Conservation (phyloP, 2,329 filamentous ascomycete genomes). For the Ophiostoma perfectum region DNA sequence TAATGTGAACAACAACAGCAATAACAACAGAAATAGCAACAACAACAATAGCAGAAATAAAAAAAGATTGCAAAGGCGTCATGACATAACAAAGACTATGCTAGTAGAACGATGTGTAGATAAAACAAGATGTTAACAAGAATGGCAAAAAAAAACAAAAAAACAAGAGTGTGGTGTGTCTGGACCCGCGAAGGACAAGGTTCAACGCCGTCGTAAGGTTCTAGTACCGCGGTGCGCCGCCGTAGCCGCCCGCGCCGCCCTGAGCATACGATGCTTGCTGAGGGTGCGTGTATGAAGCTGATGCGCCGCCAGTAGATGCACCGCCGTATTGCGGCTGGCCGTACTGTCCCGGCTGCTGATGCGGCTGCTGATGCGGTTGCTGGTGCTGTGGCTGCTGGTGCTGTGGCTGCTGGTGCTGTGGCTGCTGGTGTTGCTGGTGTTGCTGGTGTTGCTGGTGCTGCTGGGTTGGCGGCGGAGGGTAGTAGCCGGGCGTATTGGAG, state of each 20-base stretch:
- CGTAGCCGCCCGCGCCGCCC: slow-evolving; percentile 10
- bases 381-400: neutral
- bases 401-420: neutral
- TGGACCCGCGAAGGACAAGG: neutral
- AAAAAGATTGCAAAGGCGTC: slow-evolving; percentile 1
- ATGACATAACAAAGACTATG: slow-evolving; percentile 1
- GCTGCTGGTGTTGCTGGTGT: neutral
- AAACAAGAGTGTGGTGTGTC: neutral
- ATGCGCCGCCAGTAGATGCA: slow-evolving; percentile 8
- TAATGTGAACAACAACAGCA: neutral
- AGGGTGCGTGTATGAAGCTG: slow-evolving; percentile 15
- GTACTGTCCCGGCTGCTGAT: slow-evolving; percentile 9
- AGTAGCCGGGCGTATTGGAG: slow-evolving; percentile 25
- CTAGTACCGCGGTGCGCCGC: slow-evolving; percentile 22
- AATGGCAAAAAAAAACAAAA: neutral
- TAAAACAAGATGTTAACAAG: neutral
- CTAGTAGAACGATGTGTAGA: slow-evolving; percentile 6
- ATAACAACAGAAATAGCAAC: neutral
- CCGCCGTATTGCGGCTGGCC: slow-evolving; percentile 19
- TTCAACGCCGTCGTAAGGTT: neutral
- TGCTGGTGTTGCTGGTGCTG: neutral
- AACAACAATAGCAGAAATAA: neutral
- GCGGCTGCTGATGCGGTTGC: slow-evolving; percentile 2
- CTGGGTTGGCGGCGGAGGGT: slow-evolving; percentile 21
- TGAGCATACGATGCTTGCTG: slow-evolving; percentile 20